Evolutionary conservation across 768 basidiomycete genomes (phyloP).

Genomic region (Lentinula boryana): DNA sequence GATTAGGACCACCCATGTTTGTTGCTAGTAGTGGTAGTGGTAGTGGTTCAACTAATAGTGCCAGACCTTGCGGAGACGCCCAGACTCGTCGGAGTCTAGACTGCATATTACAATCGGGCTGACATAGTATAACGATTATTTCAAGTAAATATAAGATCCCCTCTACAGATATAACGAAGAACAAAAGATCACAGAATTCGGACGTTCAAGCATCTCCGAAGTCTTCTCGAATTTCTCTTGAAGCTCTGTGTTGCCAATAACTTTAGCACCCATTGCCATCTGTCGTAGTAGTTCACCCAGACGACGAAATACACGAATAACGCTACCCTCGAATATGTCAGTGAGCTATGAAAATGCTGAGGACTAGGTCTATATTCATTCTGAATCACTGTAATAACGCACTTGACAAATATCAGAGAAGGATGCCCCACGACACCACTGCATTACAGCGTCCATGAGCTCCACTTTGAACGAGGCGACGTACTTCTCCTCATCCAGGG

Average conservation of each 20-base stretch:
- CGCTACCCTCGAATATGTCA: constrained; percentile 93
- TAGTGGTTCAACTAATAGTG: neutral
- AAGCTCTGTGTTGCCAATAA: constrained; percentile 92
- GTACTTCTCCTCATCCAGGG: constrained; percentile 90
- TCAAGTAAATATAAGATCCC: too few species aligned
- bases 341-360: constrained; percentile 57
- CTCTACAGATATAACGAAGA: constrained; percentile 72
- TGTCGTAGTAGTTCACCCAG: constrained; percentile 92
- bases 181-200: constrained; percentile 90
- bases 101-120: too few species aligned
- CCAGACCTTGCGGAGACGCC: too few species aligned
- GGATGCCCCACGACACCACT: constrained; percentile 97
- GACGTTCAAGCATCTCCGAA: constrained; percentile 89
- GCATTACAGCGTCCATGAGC: constrained; percentile 95
- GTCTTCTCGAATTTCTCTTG: constrained; percentile 91
- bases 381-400: constrained; percentile 10
- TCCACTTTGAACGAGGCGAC: constrained; percentile 97
- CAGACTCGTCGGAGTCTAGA: too few species aligned
- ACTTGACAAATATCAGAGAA: constrained; percentile 98
- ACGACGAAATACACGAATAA: constrained; percentile 94
- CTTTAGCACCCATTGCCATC: constrained; percentile 93
- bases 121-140: too few species aligned
- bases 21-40: neutral
- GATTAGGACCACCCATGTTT: constrained; percentile 69
- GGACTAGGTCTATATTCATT: neutral